These are phyloP conservation scores for Naganishia cerealis DNA, from an alignment of 1,284 basidiomycete genomes.

Conservation along the genomic window DNA sequence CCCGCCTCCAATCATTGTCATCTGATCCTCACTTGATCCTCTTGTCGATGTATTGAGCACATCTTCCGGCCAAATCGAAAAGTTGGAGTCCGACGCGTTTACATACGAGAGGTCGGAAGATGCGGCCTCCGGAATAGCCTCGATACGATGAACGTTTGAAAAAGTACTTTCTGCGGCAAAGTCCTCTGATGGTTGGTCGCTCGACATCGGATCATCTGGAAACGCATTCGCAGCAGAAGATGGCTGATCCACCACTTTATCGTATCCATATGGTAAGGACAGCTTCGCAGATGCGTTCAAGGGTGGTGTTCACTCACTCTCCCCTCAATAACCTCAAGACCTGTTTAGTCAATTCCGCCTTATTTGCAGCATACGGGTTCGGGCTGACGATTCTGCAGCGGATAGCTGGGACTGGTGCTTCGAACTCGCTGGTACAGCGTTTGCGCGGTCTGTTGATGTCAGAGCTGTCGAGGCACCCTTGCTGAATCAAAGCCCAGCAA, in stretches of 20 bases:
- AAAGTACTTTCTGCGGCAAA: not conserved
- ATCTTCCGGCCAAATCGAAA: conserved; percentile 28
- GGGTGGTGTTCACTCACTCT: not conserved
- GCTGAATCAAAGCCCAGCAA: no score
- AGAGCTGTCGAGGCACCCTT: no score
- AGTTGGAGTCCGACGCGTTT: conserved; percentile 12
- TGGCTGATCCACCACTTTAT: not conserved
- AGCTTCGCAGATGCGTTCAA: not conserved
- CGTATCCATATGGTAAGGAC: not conserved
- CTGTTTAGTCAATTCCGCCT: not conserved
- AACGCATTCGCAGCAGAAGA: not conserved
- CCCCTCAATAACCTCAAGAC: not conserved
- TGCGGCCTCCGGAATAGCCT: not conserved
- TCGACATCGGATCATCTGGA: not conserved
- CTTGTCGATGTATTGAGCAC: not conserved
- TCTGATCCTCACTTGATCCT: not conserved
- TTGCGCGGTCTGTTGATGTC: no score
- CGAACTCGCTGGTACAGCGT: no score
- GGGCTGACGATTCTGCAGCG: not conserved
- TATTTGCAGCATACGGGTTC: not conserved
- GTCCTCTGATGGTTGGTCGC: not conserved
- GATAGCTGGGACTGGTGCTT: no score
- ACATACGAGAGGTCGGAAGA: conserved; percentile 2
- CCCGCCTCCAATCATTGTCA: not conserved
- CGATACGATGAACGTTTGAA: not conserved